These are phyloP conservation scores for Paecilomyces sp. DNA, from an alignment of 2,329 filamentous ascomycete species.

Conservation along the genomic window DNA sequence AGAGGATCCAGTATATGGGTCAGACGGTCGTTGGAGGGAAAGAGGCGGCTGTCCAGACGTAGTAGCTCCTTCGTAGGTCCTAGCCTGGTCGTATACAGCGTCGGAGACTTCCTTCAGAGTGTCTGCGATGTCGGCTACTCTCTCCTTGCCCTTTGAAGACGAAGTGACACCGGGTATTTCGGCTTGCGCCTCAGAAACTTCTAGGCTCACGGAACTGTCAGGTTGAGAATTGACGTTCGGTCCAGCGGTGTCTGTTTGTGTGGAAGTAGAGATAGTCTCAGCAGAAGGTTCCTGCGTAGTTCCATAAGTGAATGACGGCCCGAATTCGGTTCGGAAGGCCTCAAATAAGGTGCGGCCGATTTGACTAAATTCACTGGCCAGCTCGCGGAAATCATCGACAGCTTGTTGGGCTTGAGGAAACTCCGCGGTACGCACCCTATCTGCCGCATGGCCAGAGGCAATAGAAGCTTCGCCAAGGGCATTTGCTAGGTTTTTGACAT, in stretches of 20 bases:
- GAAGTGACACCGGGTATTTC: not conserved
- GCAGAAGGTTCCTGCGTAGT: slow-evolving; percentile 4
- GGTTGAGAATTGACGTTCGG: not conserved
- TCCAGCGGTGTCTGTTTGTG: not conserved
- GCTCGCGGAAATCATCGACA: slow-evolving; percentile 29
- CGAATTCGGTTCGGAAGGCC: slow-evolving; percentile 29
- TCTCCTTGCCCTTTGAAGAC: not conserved
- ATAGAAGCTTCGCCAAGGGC: slow-evolving; percentile 31
- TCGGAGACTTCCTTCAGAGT: not conserved
- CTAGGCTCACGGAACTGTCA: not conserved
- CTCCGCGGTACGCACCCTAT: slow-evolving; percentile 28
- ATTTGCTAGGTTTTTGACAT: slow-evolving; percentile 28
- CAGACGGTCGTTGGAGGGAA: not conserved
- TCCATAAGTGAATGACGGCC: slow-evolving; percentile 11
- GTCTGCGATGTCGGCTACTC: not conserved
- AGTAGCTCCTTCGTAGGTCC: not conserved
- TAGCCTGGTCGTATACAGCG: not conserved
- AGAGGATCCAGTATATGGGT: not conserved
- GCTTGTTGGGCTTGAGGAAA: slow-evolving; percentile 29
- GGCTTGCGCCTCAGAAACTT: not conserved
- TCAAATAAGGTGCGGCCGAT: slow-evolving; percentile 30
- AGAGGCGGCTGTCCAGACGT: not conserved
- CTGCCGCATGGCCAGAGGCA: slow-evolving; percentile 26
- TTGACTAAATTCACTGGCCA: slow-evolving; percentile 35
- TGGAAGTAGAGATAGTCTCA: not conserved